These are phyloP conservation scores for Teunomyces barrocoloradensis DNA, from an alignment of 805 yeast species.

Conservation along the genomic window DNA sequence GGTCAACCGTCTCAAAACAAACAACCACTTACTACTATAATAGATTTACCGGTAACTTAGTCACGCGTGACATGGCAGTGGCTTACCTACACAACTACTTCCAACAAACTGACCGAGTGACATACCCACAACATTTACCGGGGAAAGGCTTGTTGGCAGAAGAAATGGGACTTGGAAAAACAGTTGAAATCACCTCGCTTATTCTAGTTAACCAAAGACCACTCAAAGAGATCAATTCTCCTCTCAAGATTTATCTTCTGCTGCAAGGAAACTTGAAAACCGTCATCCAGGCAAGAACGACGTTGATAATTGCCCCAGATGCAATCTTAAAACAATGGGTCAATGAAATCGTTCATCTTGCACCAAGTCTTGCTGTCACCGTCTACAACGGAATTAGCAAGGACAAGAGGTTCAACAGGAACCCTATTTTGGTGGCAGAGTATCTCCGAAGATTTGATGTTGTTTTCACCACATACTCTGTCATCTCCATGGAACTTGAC, in stretches of 20 bases:
- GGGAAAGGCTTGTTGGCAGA: conserved; percentile 78
- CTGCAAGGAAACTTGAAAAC: conserved; percentile 42
- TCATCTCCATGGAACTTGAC: conserved; percentile 72
- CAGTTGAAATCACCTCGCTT: conserved; percentile 77
- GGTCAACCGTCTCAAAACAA: conserved; percentile 29
- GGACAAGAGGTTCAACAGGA: conserved; percentile 24
- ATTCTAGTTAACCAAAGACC: conserved; percentile 60
- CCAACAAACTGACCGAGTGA: conserved; percentile 15
- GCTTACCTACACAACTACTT: conserved; percentile 24
- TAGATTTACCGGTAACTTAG: conserved; percentile 46
- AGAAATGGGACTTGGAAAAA: conserved; percentile 97
- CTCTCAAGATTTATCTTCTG: conserved; percentile 25
- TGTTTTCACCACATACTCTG: conserved; percentile 74
- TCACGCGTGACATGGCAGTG: conserved; percentile 5
- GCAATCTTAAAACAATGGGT: conserved; percentile 86
- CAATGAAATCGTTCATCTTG: conserved; percentile 58
- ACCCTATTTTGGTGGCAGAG: conserved; percentile 47
- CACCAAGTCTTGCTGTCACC: conserved; percentile 60
- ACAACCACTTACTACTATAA: conserved; percentile 44
- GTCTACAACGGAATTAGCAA: conserved; percentile 57
- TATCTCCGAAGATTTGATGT: conserved; percentile 64
- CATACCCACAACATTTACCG: conserved; percentile 32
- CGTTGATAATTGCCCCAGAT: conserved; percentile 82
- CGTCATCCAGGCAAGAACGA: conserved; percentile 58
- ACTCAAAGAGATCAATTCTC: conserved; percentile 25